Conservation (phyloP, 2,329 filamentous ascomycete genomes). For the Cladosporium oxysporum region DNA sequence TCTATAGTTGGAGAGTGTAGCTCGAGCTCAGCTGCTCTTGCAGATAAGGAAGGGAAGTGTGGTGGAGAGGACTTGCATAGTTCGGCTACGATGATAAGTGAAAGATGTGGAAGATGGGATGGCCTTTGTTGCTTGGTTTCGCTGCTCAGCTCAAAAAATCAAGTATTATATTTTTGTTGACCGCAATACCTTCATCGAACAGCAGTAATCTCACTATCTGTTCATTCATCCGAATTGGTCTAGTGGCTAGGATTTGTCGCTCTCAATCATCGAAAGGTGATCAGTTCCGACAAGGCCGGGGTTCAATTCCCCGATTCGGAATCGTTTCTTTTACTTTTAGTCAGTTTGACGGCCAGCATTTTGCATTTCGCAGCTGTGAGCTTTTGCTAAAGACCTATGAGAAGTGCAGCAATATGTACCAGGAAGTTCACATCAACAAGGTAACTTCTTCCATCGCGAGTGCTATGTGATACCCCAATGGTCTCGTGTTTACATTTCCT, state of each 20-base stretch:
- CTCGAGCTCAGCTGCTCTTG: neutral
- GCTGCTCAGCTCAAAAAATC: neutral
- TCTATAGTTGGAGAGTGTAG: neutral
- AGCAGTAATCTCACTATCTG: neutral
- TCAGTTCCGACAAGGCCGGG: constrained; percentile 11
- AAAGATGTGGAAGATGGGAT: neutral
- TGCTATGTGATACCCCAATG: neutral
- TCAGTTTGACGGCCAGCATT: neutral
- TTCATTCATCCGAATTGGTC: constrained; percentile 6
- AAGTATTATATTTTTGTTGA: neutral
- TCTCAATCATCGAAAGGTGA: constrained; percentile 8
- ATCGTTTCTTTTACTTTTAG: constrained; percentile 2
- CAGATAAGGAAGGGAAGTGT: neutral
- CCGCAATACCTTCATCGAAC: neutral
- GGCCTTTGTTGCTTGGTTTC: neutral
- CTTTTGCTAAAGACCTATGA: neutral
- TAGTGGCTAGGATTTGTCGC: constrained; percentile 16
- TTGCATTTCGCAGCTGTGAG: neutral
- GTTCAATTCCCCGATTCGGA: constrained; percentile 15
- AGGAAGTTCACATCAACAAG: neutral
- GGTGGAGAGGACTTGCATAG: neutral
- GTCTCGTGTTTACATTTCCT: neutral
- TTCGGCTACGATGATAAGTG: neutral
- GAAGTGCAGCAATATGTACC: neutral
- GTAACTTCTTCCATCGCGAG: neutral